Conservation (phyloP, 1,139 yeast genomes). For the Pichia sp. region DNA sequence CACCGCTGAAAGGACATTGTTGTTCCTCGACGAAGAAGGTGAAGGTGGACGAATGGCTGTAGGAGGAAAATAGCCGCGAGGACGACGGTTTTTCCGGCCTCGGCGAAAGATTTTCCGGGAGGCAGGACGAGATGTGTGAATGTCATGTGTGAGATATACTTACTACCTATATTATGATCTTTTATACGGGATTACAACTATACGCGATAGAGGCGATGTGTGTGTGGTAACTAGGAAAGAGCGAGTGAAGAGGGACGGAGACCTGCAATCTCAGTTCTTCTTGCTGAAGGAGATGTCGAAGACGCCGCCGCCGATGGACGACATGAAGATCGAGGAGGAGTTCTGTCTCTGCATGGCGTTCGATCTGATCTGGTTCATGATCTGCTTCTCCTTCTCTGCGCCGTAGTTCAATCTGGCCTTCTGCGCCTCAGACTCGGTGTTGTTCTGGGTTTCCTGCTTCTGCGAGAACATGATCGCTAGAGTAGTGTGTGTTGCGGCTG, state of each 20-base stretch:
- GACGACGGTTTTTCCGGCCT: too few species aligned
- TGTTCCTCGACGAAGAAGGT: too few species aligned
- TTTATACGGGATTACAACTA: background rate
- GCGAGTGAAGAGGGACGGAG: background rate
- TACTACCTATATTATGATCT: background rate
- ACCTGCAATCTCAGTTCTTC: slow-evolving; percentile 15
- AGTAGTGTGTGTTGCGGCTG: background rate
- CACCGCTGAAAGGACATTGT: too few species aligned
- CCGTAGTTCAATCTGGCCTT: slow-evolving; percentile 34
- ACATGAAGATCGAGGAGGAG: slow-evolving; percentile 28
- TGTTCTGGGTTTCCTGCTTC: slow-evolving; percentile 30
- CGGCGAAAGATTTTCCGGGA: too few species aligned
- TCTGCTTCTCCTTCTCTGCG: slow-evolving; percentile 37
- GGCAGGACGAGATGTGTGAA: too few species aligned
- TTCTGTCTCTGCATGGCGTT: slow-evolving; percentile 27
- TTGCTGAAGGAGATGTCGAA: slow-evolving; percentile 32
- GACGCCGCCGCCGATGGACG: slow-evolving; percentile 31
- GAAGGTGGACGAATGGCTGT: background rate
- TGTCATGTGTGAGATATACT: too few species aligned
- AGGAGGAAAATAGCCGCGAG: too few species aligned
- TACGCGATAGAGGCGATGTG: background rate
- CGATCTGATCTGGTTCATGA: slow-evolving; percentile 34
- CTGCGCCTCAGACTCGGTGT: slow-evolving; percentile 30
- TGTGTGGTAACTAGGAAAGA: background rate
- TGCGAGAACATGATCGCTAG: slow-evolving; percentile 25